Conservation (phyloP, 2,329 filamentous ascomycete species). For the Phialophora expanda region DNA sequence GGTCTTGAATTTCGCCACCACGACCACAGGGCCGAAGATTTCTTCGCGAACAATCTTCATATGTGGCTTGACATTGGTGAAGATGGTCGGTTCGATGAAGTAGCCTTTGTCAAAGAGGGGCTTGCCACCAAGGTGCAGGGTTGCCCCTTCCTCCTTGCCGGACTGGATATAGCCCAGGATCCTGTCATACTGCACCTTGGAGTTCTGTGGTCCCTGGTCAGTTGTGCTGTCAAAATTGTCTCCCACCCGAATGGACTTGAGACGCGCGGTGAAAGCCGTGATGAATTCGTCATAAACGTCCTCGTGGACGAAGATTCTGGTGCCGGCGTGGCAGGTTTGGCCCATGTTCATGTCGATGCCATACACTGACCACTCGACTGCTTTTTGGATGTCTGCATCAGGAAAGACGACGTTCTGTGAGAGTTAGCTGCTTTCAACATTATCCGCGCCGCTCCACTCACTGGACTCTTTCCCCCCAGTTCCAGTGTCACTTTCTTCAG, state of each 20-base stretch:
- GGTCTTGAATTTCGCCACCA: constrained; percentile 46
- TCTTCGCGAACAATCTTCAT: constrained; percentile 66
- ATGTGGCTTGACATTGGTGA: constrained; percentile 61
- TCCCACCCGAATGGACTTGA: constrained; percentile 63
- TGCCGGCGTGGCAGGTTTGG: constrained; percentile 44
- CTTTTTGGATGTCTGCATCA: constrained; percentile 45
- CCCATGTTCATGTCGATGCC: constrained; percentile 44
- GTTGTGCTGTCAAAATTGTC: constrained; percentile 72
- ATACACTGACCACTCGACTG: constrained; percentile 42
- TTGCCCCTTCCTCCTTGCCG: constrained; percentile 74
- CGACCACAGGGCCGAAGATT: constrained; percentile 52
- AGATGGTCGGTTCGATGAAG: constrained; percentile 65
- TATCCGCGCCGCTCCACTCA: background rate
- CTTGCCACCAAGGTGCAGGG: constrained; percentile 64
- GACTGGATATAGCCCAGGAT: constrained; percentile 72
- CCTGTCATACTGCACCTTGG: constrained; percentile 71
- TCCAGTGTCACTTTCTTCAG: constrained; percentile 47
- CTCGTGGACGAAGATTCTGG: constrained; percentile 45
- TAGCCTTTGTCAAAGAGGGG: background rate
- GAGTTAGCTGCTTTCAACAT: background rate
- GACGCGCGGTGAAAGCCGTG: constrained; percentile 52
- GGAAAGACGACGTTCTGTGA: constrained; percentile 43
- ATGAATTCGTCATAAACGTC: constrained; percentile 43
- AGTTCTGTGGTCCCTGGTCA: constrained; percentile 77
- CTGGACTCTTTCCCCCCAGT: constrained; percentile 44